Base-by-base conservation (phyloP, 139 green algal species). In the Chlamydomonas sp. region DNA sequence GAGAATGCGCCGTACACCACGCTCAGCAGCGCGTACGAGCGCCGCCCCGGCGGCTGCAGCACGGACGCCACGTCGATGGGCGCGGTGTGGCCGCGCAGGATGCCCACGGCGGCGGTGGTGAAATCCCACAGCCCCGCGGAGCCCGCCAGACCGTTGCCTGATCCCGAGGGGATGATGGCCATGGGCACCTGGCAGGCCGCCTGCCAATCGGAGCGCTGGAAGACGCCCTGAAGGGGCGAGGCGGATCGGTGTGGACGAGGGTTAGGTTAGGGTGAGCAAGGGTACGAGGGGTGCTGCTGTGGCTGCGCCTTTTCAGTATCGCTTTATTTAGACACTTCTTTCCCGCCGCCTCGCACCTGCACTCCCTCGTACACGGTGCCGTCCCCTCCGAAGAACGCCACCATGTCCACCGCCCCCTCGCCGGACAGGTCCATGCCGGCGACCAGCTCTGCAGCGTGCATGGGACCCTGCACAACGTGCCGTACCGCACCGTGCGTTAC, bases 121-220 rank as follows among this genome's bases (percentile, higher is more conserved):
- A 90, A 31, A 69, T 91, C 91, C 90, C 91, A 96, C 67, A 97
- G 74, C n/a, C 95, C 95, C 9, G 85, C 86, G 67, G 90, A 95
- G 17, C 93, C 93, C 0, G 95, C 92, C 78, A 98, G 87, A 15
- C 94, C 96, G 82, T 98, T 98, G 85, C 95, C 96, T 18, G 84
- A 93, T 87, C 91, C 90, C 59, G 69, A 89, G 60, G 96, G 95
- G 0, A 97, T 63, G 64, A 93, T 91, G 1, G 89, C 90, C 49
- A 98, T 75, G 2, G 94, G 94, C n/a, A 95, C 17, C 4, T 71
- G 18, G 2, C 78, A 64, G 0, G 90, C 91, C 0, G 85, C 59
- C 9, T 91, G 77, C 96, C 96, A 98, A 82, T 98, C 96, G 1
- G 91, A 85, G 12, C 95, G 90, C n/a, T 78, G 49, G n/a, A 96